A percentile compares a stretch with the other conserved stretches of the same genome.
These are phyloP conservation scores for Paxillus involutus DNA, from an alignment of 768 basidiomycete species.

Conservation along the genomic window DNA sequence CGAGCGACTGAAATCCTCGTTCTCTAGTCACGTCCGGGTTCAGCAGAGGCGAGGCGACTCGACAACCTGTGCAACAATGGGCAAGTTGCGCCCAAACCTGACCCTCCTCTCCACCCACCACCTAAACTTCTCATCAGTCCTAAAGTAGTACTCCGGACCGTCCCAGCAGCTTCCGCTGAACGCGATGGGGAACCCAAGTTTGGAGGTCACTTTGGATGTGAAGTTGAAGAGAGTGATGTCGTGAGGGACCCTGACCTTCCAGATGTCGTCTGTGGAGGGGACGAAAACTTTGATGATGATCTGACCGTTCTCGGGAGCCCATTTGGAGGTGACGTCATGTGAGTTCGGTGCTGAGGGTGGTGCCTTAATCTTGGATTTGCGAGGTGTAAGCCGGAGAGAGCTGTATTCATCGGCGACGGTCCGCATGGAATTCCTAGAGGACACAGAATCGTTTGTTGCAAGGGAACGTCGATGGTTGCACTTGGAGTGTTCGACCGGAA, in stretches of 20 bases:
- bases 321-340: constrained; percentile 13
- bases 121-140: constrained; percentile 32
- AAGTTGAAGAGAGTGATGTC: constrained; percentile 30
- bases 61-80: constrained; percentile 32
- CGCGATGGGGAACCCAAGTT: constrained; percentile 36
- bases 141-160: constrained; percentile 28
- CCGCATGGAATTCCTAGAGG: constrained; percentile 12
- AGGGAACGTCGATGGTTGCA: constrained; percentile 11
- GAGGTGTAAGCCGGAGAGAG: not conserved
- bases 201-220: constrained; percentile 29
- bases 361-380: constrained; percentile 5
- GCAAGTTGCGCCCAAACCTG: constrained; percentile 35
- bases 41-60: too few species aligned
- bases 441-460: constrained; percentile 12
- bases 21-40: too few species aligned
- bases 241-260: constrained; percentile 37
- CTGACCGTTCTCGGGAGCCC: constrained; percentile 33
- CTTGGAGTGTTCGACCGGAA: not conserved
- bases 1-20: too few species aligned
- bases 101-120: constrained; percentile 34
- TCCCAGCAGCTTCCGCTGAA: constrained; percentile 34
- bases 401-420: constrained; percentile 13
- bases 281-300: constrained; percentile 42
- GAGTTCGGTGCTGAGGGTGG: not conserved
- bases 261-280: constrained; percentile 39